Conservation (phyloP, 2,329 filamentous ascomycete species). For the Colletotrichum sidae region DNA sequence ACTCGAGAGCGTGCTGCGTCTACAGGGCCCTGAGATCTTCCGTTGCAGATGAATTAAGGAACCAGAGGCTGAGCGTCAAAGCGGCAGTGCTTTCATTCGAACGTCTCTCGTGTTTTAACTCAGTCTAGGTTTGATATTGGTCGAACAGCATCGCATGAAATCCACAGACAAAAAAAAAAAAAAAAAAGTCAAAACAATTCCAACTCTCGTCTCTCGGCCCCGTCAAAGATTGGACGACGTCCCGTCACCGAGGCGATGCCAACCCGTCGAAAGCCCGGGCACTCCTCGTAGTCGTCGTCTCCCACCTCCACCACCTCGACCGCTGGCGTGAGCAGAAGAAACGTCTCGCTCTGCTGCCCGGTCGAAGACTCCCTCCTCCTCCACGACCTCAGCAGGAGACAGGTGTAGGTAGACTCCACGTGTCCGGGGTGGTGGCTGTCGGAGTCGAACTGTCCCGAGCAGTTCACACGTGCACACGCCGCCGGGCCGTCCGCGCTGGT, state of each 20-base stretch:
- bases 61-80: too few species aligned
- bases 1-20: too few species aligned
- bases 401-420: neutral
- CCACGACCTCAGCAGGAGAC: neutral
- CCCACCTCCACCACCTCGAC: neutral
- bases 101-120: too few species aligned
- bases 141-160: too few species aligned
- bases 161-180: neutral
- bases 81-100: too few species aligned
- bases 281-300: neutral
- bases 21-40: too few species aligned
- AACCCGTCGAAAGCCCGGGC: neutral
- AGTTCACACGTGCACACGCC: neutral
- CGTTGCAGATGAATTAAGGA: too few species aligned
- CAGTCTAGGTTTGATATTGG: too few species aligned
- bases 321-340: neutral
- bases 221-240: neutral
- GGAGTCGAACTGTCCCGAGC: constrained; percentile 11
- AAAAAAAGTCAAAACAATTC: neutral
- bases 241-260: constrained; percentile 6
- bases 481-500: neutral
- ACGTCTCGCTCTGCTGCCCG: neutral
- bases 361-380: too few species aligned
- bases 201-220: neutral
- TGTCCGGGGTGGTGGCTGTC: neutral